Evolutionary conservation across 805 yeast species (phyloP).

Genomic region (Metschnikowia reukaufii): DNA sequence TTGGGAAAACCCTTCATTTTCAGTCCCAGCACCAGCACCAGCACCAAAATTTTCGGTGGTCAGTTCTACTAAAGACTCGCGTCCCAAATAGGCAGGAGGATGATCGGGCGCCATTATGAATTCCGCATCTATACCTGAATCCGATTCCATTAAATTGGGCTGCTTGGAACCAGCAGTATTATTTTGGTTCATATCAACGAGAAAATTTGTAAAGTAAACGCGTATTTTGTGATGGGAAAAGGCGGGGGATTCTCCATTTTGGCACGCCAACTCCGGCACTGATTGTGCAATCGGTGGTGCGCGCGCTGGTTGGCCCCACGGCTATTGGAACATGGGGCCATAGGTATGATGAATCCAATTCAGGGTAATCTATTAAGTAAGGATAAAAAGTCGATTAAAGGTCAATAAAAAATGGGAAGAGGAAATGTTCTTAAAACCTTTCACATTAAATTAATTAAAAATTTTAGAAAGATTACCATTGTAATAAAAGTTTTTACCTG

Average conservation of each 20-base stretch:
- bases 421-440: no score
- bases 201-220: background rate
- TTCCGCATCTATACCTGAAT: background rate
- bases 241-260: background rate
- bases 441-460: no score
- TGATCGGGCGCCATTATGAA: background rate
- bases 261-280: constrained; percentile 3
- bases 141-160: background rate
- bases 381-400: no score
- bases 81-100: constrained; percentile 1
- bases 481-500: no score
- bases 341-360: no score
- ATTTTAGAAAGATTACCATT: no score
- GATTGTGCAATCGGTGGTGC: background rate
- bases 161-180: background rate
- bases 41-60: background rate
- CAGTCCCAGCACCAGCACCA: background rate
- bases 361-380: no score
- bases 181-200: background rate
- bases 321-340: background rate
- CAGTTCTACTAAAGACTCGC: constrained; percentile 2
- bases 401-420: no score
- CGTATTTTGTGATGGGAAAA: background rate
- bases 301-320: background rate
- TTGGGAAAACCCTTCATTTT: background rate